phyloP scores from a whole-genome alignment of 805 yeast species.

The Hanseniaspora meyeri region DNA sequence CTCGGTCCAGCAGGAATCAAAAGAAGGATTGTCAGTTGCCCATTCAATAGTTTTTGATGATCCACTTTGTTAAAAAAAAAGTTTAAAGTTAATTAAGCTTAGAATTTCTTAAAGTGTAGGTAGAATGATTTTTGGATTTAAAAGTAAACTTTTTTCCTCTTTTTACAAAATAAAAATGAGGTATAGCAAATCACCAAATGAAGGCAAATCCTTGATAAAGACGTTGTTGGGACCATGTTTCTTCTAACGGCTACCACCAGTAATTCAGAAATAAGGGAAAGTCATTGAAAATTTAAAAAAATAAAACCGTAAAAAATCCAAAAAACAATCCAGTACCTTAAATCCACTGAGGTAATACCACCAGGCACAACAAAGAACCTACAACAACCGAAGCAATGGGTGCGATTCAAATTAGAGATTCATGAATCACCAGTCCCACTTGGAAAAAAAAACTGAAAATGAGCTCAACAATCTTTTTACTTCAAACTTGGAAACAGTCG shows the following conservation, averaged over 20 bases:
- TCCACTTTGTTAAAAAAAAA: background rate
- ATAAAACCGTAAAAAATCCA: background rate
- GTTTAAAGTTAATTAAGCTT: background rate
- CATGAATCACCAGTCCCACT: too few species aligned
- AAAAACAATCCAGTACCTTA: background rate
- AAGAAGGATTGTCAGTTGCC: background rate
- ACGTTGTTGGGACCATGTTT: too few species aligned
- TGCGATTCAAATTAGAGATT: too few species aligned
- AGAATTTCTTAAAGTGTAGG: background rate
- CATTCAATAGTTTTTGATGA: background rate
- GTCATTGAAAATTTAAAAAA: background rate
- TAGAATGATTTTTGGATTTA: background rate
- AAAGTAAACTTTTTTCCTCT: background rate
- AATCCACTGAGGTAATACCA: background rate
- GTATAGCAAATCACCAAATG: background rate
- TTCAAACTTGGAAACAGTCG: background rate
- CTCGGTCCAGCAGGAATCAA: background rate
- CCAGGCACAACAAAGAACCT: background rate
- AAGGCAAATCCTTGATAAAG: background rate
- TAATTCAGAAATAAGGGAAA: background rate
- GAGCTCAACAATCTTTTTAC: background rate
- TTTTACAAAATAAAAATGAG: background rate
- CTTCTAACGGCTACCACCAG: too few species aligned
- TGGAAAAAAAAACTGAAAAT: too few species aligned
- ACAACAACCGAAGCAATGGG: background rate